Base-by-base conservation (phyloP, 352 stramenopile species). In the Phytophthora citrophthora region DNA sequence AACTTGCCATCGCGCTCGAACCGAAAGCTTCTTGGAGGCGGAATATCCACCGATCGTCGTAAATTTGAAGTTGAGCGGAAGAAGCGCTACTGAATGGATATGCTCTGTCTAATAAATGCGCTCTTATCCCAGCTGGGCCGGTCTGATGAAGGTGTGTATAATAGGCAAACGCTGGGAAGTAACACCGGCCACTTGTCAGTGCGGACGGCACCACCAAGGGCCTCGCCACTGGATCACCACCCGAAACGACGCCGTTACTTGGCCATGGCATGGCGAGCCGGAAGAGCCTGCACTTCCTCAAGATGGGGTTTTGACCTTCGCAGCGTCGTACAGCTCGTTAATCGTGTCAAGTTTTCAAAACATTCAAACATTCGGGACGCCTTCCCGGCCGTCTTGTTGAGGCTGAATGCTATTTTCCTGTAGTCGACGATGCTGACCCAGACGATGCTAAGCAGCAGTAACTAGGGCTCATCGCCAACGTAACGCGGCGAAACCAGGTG, bases 391-490 rank as follows among this genome's bases (percentile, higher is more conserved):
- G 29, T 43, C 24, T 38, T 50, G 38, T 45, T 40, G 27, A 44
- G 15, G 45, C 36, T 49, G 44, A 27, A 45, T 56, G 34, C 13
- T 43, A 34, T 29, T 34, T 56, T 61, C 32, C 36, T 67, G 51
- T 67, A 55, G 40, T 55, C 41, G 51, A 31, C 46, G 24, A 34
- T 26, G 31, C 29, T 39, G 13, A 15, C 52, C 40, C 8, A 32
- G 24, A 16, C n/a, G 54, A 50, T 26, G 64, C 72, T 9, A 61
- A 53, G n/a, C 68, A 55, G 20, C 70, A 61, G 20, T 60, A 34
- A 34, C 29, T 34, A 8, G 84, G 49, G 20, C 44, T 51, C 16
- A 55, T 77, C 44, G 85, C 81, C 46, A 77, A 86, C 53, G 64
- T 59, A 54, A 54, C 36, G 52, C 26, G 45, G 8, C 11, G 26